These are phyloP conservation scores for Turritis glabra DNA, from an alignment of 345 rosid species.

Conservation along the genomic window DNA sequence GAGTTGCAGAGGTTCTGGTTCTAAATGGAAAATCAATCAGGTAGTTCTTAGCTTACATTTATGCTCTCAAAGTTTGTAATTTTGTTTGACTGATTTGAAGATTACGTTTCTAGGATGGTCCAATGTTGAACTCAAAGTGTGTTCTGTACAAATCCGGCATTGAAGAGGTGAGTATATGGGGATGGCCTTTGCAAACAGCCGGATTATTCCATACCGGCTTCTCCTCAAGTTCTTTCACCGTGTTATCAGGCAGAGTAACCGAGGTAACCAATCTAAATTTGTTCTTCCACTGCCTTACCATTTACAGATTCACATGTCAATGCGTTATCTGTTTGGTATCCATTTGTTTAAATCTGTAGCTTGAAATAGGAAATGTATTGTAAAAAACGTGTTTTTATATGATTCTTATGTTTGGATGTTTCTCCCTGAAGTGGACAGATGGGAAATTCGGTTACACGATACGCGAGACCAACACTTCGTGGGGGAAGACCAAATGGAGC, in stretches of 20 bases:
- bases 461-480: slow-evolving; percentile 54
- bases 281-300: background rate
- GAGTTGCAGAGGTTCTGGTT: slow-evolving; percentile 54
- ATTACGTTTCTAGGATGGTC: slow-evolving; percentile 48
- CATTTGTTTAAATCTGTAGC: background rate
- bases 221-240: slow-evolving; percentile 55
- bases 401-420: slow-evolving; percentile 9
- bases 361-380: background rate
- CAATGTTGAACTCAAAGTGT: slow-evolving; percentile 62
- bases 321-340: background rate
- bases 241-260: slow-evolving; percentile 78
- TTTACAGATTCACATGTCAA: slow-evolving; percentile 4
- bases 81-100: slow-evolving; percentile 7
- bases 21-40: slow-evolving; percentile 70
- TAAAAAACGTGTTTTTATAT: background rate
- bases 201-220: slow-evolving; percentile 61
- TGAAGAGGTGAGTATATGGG: slow-evolving; percentile 92
- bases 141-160: slow-evolving; percentile 60
- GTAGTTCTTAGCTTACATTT: slow-evolving; percentile 35
- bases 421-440: slow-evolving; percentile 60
- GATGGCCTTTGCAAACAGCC: slow-evolving; percentile 92
- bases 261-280: slow-evolving; percentile 48
- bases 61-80: background rate
- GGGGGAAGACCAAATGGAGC: slow-evolving; percentile 59
- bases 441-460: slow-evolving; percentile 51